Evolutionary conservation across 495 filamentous ascomycete species (phyloP).

Genomic region (Cetradonia linearis): DNA sequence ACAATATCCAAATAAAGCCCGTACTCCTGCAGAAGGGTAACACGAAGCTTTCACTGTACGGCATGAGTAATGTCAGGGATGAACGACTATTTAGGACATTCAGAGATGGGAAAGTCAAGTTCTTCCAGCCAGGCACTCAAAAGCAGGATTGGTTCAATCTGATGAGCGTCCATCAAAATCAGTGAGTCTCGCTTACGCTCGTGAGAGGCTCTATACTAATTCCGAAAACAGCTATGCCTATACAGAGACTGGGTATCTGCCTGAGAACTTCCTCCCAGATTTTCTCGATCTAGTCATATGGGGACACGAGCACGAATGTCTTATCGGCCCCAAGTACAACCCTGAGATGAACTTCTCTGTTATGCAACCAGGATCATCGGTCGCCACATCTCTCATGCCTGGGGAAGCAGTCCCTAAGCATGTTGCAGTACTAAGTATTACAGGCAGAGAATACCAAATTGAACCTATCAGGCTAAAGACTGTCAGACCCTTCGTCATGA

Average conservation of each 20-base stretch:
- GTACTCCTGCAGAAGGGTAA: constrained; percentile 86
- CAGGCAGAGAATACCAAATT: constrained; percentile 69
- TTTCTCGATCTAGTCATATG: constrained; percentile 90
- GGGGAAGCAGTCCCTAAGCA: constrained; percentile 91
- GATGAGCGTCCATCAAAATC: constrained; percentile 94
- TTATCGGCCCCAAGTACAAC: constrained; percentile 73
- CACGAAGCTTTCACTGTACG: constrained; percentile 91
- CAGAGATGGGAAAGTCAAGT: constrained; percentile 83
- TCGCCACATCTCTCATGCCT: constrained; percentile 82
- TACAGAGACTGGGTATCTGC: constrained; percentile 79
- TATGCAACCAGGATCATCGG: constrained; percentile 94
- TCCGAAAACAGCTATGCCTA: constrained; percentile 52
- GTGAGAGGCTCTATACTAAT: constrained; percentile 1
- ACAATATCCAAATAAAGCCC: constrained; percentile 85
- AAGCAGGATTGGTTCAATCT: constrained; percentile 93
- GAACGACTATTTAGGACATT: constrained; percentile 92
- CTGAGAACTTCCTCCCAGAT: constrained; percentile 86
- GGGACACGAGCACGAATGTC: constrained; percentile 97
- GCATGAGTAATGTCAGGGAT: constrained; percentile 92
- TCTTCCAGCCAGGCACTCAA: constrained; percentile 75
- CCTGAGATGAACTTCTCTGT: constrained; percentile 84
- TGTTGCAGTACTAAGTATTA: constrained; percentile 74
- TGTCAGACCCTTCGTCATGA: constrained; percentile 82
- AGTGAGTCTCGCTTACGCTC: constrained; percentile 33
- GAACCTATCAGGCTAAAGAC: constrained; percentile 76